Evolutionary conservation across 1,284 basidiomycete genomes (phyloP).

Genomic region (Microstroma glucosiphilum): DNA sequence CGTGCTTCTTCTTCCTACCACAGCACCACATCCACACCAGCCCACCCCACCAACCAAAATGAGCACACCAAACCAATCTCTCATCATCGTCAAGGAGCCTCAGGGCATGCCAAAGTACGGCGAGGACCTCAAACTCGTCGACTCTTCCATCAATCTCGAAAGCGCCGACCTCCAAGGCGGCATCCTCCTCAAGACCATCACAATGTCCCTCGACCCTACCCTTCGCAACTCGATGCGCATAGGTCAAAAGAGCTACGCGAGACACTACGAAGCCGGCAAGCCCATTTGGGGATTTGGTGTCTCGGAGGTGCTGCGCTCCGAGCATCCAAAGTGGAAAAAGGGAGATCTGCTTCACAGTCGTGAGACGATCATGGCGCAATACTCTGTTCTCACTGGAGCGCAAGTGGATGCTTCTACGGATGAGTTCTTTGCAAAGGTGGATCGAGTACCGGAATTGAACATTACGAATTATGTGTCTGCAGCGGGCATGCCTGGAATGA

Average conservation of each 20-base stretch:
- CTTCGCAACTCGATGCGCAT: slow-evolving; percentile 3
- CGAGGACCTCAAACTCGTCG: background rate
- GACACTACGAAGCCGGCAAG: background rate
- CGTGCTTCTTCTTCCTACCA: no score
- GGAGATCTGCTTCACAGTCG: background rate
- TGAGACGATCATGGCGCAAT: background rate
- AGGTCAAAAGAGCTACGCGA: background rate
- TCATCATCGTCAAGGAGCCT: slow-evolving; percentile 4
- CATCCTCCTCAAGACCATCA: background rate
- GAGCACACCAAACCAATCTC: no score
- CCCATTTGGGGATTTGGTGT: background rate
- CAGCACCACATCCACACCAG: no score
- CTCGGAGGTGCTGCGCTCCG: background rate
- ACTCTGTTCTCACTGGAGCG: background rate
- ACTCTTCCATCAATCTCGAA: background rate
- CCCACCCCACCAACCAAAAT: no score
- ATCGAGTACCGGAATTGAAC: slow-evolving; percentile 1
- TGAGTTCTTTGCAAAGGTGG: background rate
- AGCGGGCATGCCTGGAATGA: slow-evolving; percentile 48
- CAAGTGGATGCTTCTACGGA: background rate
- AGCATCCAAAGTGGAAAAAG: background rate
- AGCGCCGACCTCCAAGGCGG: background rate
- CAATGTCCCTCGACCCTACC: background rate
- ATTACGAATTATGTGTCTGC: slow-evolving; percentile 47
- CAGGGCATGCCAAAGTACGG: background rate